A percentile compares a stretch with the other conserved stretches of the same genome.
phyloP scores from a whole-genome alignment of 352 stramenopile genomes.

The Thalassiosira mediterranea region DNA sequence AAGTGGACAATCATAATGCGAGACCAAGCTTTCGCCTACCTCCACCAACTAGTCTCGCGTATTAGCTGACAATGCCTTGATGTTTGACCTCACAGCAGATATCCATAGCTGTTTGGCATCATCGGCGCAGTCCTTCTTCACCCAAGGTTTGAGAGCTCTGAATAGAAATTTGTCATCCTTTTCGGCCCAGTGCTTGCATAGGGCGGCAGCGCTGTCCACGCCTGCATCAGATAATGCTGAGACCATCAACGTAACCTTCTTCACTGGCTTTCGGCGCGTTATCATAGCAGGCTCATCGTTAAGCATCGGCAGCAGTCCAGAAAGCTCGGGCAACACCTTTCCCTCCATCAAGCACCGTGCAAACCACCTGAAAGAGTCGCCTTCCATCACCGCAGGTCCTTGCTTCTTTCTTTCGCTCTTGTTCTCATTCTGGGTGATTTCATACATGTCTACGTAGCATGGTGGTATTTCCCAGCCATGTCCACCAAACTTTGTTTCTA shows the following conservation, averaged over 20 bases:
- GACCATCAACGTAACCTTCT: conserved; percentile 73
- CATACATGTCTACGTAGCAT: conserved; percentile 71
- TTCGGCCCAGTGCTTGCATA: conserved; percentile 76
- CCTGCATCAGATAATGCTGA: conserved; percentile 60
- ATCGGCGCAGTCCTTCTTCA: conserved; percentile 51
- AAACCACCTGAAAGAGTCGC: conserved; percentile 83
- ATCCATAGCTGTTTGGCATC: conserved; percentile 76
- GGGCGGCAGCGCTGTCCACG: conserved; percentile 64
- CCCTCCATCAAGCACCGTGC: conserved; percentile 78
- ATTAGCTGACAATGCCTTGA: too few species aligned
- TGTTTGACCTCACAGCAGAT: conserved; percentile 56
- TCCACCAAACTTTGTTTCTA: conserved; percentile 76
- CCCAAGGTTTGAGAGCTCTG: conserved; percentile 67
- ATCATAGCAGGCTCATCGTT: conserved; percentile 79
- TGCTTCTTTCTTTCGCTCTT: conserved; percentile 28
- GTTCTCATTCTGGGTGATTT: conserved; percentile 46
- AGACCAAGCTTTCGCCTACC: too few species aligned
- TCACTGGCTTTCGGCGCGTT: conserved; percentile 58
- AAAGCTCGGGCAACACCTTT: conserved; percentile 75
- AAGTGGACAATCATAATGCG: too few species aligned
- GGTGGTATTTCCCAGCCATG: conserved; percentile 77
- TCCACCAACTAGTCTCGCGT: too few species aligned
- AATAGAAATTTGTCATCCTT: conserved; percentile 82
- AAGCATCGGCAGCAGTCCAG: conserved; percentile 49
- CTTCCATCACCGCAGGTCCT: conserved; percentile 52